Evolutionary conservation across 371 early-diverging fungal species (phyloP), one percentile per base, ranked within the genome.

Genomic region (Rhizopus microsporus): DNA sequence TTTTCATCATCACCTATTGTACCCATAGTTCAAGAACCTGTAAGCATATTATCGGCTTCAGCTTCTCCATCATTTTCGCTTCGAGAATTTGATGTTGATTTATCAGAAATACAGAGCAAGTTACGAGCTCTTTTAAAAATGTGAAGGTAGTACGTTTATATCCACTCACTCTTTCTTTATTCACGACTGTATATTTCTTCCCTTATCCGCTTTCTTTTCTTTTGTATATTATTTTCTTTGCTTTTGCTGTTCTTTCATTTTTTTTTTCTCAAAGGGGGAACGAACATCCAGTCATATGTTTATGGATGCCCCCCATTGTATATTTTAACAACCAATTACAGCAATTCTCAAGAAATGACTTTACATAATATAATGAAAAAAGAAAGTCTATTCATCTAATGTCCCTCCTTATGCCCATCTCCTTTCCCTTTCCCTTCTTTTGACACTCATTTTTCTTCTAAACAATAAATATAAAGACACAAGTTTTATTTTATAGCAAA

Each of bases 31-130:
- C 13, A 52, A 8, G 23, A 53, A 3, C 47, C 4, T 2, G 68
- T 44, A 62, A 62, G 47, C 70, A 66, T 51, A 71, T 71, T 29
- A 54, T 55, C 23, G 68, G 72, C 44, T 48, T 68, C 15, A 43
- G 12, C 39, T 50, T 45, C 37, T 45, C 12, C 49, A 33, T 40
- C 39, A 54, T 53, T 38, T 35, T 50, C 35, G 51, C 47, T 17
- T 55, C 59, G 46, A 35, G 50, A 12, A 66, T 43, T 51, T 44
- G 60, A 68, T n/a, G 49, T 31, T 0, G 60, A 72, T 51, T 48
- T 78, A 17, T 72, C 78, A 15, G 71, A 78, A 58, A 78, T 78
- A 5, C 78, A 78, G 39, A 71, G 68, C 43, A 70, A 65, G 9
- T 46, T 78, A 12, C 56, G 75, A 43, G 72, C 73, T 16, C 71